These are phyloP conservation scores for Myxozyma lipomycoides DNA, from an alignment of 805 yeast species.

Conservation along the genomic window DNA sequence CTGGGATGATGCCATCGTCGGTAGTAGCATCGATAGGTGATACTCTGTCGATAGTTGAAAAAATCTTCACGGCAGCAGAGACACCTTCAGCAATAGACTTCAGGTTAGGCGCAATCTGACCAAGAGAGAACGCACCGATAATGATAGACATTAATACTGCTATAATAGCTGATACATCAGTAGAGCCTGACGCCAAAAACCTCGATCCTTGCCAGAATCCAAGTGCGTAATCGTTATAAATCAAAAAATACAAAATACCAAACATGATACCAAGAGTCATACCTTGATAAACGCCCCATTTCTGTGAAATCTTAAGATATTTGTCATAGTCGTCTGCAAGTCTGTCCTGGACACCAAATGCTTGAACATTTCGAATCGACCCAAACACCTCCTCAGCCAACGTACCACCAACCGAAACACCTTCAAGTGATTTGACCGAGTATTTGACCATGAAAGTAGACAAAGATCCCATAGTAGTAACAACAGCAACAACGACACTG, in stretches of 20 bases:
- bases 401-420: constrained; percentile 30
- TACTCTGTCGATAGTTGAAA: constrained; percentile 43
- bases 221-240: constrained; percentile 65
- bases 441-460: constrained; percentile 32
- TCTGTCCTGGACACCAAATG: constrained; percentile 41
- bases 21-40: constrained; percentile 39
- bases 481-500: constrained; percentile 37
- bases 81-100: constrained; percentile 39
- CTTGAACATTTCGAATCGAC: constrained; percentile 41
- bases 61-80: constrained; percentile 41
- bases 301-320: constrained; percentile 31
- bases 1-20: constrained; percentile 28
- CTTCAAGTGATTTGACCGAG: constrained; percentile 14
- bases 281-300: constrained; percentile 31
- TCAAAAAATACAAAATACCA: constrained; percentile 43
- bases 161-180: constrained; percentile 37
- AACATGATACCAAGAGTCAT: constrained; percentile 35
- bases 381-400: constrained; percentile 42
- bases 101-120: constrained; percentile 41
- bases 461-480: constrained; percentile 33
- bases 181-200: constrained; percentile 35
- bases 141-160: constrained; percentile 32
- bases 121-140: constrained; percentile 40
- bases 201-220: constrained; percentile 46
- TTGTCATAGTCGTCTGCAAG: constrained; percentile 36